These are phyloP conservation scores for Pulveroboletus sp. DNA, from an alignment of 768 basidiomycete species.

Conservation along the genomic window DNA sequence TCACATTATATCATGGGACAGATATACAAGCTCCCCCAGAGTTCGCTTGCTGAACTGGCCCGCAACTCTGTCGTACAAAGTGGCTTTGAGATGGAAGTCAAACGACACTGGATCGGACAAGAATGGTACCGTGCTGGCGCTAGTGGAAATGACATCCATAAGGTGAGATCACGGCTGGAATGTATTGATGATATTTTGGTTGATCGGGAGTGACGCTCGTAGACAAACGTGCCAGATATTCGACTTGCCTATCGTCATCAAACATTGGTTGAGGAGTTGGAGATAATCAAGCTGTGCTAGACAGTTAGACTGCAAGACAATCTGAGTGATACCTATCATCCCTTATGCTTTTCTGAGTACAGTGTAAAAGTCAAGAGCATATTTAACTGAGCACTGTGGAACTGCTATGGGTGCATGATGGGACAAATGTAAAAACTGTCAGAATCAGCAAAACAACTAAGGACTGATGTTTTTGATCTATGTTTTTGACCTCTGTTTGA, in stretches of 20 bases:
- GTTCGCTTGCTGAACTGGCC: conserved; percentile 93
- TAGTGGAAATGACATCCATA: conserved; percentile 93
- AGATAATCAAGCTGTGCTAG: conserved; percentile 46
- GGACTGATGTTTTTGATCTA: not conserved
- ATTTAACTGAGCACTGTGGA: not conserved
- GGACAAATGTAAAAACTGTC: not conserved
- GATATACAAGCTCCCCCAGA: conserved; percentile 96
- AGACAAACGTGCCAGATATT: conserved; percentile 97
- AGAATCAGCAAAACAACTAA: not conserved
- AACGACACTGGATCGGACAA: conserved; percentile 91
- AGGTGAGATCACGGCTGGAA: conserved; percentile 45
- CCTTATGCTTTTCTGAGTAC: too few species aligned
- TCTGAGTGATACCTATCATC: too few species aligned
- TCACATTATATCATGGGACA: conserved; percentile 28
- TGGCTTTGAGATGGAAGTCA: conserved; percentile 98
- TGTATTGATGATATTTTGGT: not conserved
- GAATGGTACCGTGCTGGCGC: conserved; percentile 92
- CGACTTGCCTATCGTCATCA: conserved; percentile 88
- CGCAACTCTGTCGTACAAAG: conserved; percentile 95
- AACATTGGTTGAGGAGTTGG: conserved; percentile 82
- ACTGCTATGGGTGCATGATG: not conserved
- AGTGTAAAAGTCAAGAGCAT: too few species aligned
- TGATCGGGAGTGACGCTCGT: conserved; percentile 1
- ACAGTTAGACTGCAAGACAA: not conserved
- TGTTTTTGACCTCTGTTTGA: not conserved